Evolutionary conservation across 306 rosid species (phyloP), one percentile per base, ranked within the genome.

Genomic region (Herpetospermum pedunculosum): DNA sequence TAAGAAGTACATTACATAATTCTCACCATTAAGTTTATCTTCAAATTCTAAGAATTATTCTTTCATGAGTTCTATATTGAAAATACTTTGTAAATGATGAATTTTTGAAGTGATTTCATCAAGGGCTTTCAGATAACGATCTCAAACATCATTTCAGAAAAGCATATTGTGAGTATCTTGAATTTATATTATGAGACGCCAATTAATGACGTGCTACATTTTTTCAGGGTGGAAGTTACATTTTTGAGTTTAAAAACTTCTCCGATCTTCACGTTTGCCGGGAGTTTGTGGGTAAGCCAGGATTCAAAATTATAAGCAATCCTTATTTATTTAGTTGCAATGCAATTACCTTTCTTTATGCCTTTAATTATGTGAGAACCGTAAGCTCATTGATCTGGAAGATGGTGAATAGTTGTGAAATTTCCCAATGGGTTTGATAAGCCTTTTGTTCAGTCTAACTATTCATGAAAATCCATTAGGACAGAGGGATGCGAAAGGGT

Each of bases 191-290:
- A 8, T 14, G 38, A 69, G 43, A 35, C 18, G 29, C 63, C 11
- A 43, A 59, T 75, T 29, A 41, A 40, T 43, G 50, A 59, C 26
- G 0, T 32, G 50, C 16, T 63, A 29, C 59, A 19, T 23, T 29
- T 72, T 74, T 29, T 75, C 59, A 58, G 99, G 99, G 89, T 60
- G 83, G 79, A 47, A 88, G 91, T 83, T 86, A 85, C 85, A 91
- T 94, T 74, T 94, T 94, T 54, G 97, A 94, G 87, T 88, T 91
- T 60, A 89, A 87, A 80, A 85, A 77, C 73, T 94, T 80, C 82
- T 19, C 89, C 2, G 97, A 94, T 89, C 95, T 94, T 68, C 91
- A 91, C 75, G 81, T 59, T 34, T 89, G 95, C 81, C 90, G 99
- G 50, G 97, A 94, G 68, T 77, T 89, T 58, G 87, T 89, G 21